Conservation (phyloP, 768 basidiomycete species). For the Suillus tomentosus region DNA sequence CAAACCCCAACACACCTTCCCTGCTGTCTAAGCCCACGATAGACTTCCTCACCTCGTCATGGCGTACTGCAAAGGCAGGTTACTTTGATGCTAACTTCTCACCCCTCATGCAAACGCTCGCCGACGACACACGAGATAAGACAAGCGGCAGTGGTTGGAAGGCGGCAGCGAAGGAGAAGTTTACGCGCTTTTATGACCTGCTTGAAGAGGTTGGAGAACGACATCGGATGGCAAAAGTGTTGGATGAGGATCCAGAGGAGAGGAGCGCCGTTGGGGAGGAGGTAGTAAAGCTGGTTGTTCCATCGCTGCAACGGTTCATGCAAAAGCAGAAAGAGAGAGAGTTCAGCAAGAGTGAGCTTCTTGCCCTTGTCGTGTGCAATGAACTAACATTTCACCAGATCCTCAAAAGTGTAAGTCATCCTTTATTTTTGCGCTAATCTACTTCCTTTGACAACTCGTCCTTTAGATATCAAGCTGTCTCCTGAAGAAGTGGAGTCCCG, state of each 20-base stretch:
- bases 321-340: slow-evolving; percentile 80
- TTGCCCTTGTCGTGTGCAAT: slow-evolving; percentile 8
- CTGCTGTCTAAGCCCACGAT: slow-evolving; percentile 63
- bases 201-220: slow-evolving; percentile 80
- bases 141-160: slow-evolving; percentile 46
- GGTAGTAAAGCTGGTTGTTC: slow-evolving; percentile 74
- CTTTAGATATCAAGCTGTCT: slow-evolving; percentile 74
- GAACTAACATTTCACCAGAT: slow-evolving; percentile 33
- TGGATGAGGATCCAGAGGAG: slow-evolving; percentile 69
- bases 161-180: slow-evolving; percentile 76
- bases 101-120: slow-evolving; percentile 65
- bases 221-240: slow-evolving; percentile 65
- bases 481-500: slow-evolving; percentile 73
- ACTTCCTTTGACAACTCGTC: slow-evolving; percentile 17
- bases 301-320: slow-evolving; percentile 70
- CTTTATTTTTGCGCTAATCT: slow-evolving; percentile 4
- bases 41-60: slow-evolving; percentile 66
- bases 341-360: slow-evolving; percentile 75
- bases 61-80: slow-evolving; percentile 78
- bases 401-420: slow-evolving; percentile 51
- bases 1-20: slow-evolving; percentile 44
- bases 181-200: slow-evolving; percentile 78
- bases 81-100: slow-evolving; percentile 86
- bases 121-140: slow-evolving; percentile 52
- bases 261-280: slow-evolving; percentile 68